Evolutionary conservation across 2,329 filamentous ascomycete genomes (phyloP).

Genomic region (Arthroderma sp.): DNA sequence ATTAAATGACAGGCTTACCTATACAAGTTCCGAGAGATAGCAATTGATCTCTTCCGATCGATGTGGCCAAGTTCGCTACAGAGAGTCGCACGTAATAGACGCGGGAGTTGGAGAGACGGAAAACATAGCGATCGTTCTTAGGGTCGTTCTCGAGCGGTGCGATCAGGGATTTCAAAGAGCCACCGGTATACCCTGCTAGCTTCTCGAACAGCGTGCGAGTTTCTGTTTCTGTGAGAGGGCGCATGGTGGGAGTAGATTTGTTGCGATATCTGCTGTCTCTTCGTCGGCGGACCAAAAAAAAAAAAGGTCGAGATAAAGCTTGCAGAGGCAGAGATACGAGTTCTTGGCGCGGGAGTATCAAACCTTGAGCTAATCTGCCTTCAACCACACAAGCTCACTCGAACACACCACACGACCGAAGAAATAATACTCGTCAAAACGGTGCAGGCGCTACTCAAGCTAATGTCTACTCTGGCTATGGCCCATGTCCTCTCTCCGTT

Average conservation of each 20-base stretch:
- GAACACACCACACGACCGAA: no score
- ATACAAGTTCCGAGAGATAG: constrained; percentile 82
- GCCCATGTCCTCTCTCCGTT: no score
- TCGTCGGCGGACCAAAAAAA: no score
- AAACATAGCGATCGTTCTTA: constrained; percentile 62
- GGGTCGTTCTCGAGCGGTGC: constrained; percentile 54
- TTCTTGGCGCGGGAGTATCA: no score
- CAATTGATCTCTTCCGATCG: constrained; percentile 66
- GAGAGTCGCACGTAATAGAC: constrained; percentile 88
- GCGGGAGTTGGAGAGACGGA: constrained; percentile 66
- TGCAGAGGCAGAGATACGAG: no score
- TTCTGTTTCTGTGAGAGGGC: constrained; percentile 57
- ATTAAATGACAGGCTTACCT: constrained; percentile 29
- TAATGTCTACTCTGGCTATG: no score
- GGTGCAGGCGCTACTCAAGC: no score
- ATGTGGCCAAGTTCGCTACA: constrained; percentile 81
- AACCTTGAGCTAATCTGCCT: no score
- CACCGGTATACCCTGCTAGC: constrained; percentile 84
- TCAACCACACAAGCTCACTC: no score
- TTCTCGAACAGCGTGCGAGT: constrained; percentile 71
- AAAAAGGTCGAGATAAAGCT: no score
- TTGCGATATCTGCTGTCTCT: no score
- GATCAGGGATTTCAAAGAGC: constrained; percentile 73
- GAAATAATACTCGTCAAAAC: no score
- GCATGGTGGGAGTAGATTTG: constrained; percentile 42